Evolutionary conservation across 371 early-diverging fungal species (phyloP).

Genomic region (Mortierella sp.): DNA sequence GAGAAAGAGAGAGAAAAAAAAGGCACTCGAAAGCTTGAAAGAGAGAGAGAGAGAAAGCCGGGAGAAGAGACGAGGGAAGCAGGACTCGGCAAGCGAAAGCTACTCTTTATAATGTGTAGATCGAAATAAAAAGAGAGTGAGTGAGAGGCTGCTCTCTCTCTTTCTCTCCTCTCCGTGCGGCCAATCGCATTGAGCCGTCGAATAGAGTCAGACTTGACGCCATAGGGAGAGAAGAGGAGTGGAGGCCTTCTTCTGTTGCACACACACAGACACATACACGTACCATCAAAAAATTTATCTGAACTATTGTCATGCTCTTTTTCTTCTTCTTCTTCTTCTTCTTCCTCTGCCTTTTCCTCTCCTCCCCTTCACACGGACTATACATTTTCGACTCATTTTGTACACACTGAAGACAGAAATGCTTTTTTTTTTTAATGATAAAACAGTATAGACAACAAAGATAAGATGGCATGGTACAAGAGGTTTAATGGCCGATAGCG

Average conservation of each 20-base stretch:
- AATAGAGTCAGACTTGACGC: not conserved
- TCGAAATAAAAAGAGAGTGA: not conserved
- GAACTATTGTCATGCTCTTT: no score
- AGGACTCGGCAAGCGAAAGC: not conserved
- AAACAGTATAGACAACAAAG: not conserved
- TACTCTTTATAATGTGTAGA: not conserved
- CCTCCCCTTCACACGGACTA: not conserved
- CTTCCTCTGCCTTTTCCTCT: no score
- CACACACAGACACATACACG: not conserved
- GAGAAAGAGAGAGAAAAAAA: not conserved
- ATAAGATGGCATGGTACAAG: slow-evolving; percentile 16
- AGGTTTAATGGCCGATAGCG: not conserved
- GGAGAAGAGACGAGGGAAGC: not conserved
- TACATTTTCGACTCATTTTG: not conserved
- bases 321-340: no score
- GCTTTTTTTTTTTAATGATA: slow-evolving; percentile 9
- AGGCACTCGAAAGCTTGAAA: not conserved
- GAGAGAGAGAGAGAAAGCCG: not conserved
- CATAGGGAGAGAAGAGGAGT: not conserved
- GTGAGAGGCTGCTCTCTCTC: not conserved
- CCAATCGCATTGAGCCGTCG: not conserved
- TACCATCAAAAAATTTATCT: no score
- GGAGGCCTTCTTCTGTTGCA: not conserved
- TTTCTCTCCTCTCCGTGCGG: not conserved
- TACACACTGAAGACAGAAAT: slow-evolving; percentile 2